phyloP scores from a whole-genome alignment of 352 stramenopile species.

The Phytophthora cactorum region DNA sequence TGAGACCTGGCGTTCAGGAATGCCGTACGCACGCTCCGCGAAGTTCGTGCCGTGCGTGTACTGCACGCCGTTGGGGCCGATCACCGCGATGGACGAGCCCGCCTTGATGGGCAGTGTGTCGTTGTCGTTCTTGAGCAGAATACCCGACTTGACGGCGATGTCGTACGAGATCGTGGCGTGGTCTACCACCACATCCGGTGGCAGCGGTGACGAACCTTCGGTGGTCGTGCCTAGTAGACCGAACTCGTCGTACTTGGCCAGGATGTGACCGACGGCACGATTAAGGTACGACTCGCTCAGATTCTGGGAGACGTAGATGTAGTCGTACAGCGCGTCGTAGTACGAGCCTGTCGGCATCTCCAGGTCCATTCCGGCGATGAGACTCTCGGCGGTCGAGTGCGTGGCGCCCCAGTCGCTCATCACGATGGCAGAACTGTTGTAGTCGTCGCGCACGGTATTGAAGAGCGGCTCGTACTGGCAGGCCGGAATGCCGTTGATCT shows the following conservation, averaged over 20 bases:
- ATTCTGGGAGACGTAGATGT: conserved; percentile 43
- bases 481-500: conserved; percentile 37
- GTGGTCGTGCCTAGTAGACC: conserved; percentile 34
- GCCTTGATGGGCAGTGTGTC: conserved; percentile 25
- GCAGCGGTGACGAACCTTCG: conserved; percentile 27
- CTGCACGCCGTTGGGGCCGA: conserved; percentile 42
- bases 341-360: conserved; percentile 41
- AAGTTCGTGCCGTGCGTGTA: conserved; percentile 20
- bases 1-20: too few relatives aligned
- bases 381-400: conserved; percentile 36
- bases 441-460: conserved; percentile 39
- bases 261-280: conserved; percentile 35
- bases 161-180: conserved; percentile 39
- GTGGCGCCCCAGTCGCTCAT: conserved; percentile 41
- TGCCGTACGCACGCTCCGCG: too few relatives aligned
- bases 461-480: conserved; percentile 40
- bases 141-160: conserved; percentile 41
- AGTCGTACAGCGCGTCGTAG: conserved; percentile 42
- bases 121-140: conserved; percentile 42
- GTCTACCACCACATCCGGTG: conserved; percentile 29
- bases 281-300: conserved; percentile 44
- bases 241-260: conserved; percentile 45
- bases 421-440: conserved; percentile 41
- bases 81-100: conserved; percentile 33
- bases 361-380: conserved; percentile 40